Evolutionary conservation across 108 stramenopile species (phyloP).

Genomic region (Nannochloropsis gaditana): DNA sequence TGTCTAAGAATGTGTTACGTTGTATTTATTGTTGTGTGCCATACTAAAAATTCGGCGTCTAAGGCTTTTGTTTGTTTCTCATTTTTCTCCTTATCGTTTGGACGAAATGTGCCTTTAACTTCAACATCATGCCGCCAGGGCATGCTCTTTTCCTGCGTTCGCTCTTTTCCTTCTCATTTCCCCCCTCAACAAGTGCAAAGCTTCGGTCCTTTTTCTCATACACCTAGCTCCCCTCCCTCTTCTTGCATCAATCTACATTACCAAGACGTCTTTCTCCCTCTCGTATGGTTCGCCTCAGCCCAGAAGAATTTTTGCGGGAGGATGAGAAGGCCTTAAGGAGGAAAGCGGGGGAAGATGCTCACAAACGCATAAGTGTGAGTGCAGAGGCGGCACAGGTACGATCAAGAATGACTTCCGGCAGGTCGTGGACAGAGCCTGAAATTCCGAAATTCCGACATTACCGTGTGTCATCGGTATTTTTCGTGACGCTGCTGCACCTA

Average conservation of each 20-base stretch:
- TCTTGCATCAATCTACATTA: no score
- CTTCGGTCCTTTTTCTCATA: no score
- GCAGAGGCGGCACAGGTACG: background rate
- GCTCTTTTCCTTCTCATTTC: background rate
- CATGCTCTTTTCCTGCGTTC: background rate
- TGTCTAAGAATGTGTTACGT: no score
- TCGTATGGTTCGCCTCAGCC: background rate
- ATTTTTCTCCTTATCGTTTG: background rate
- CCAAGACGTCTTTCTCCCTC: background rate
- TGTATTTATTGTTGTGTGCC: no score
- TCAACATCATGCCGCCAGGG: background rate
- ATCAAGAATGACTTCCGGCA: background rate
- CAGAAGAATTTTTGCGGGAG: slow-evolving; percentile 9
- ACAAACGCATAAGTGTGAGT: slow-evolving; percentile 6
- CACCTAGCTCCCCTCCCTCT: no score
- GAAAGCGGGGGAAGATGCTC: background rate
- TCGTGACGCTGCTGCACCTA: no score
- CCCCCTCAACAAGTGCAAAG: background rate
- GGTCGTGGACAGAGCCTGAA: no score
- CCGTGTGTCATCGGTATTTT: no score
- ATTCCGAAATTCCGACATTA: no score
- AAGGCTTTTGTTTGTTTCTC: no score
- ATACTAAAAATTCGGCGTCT: no score
- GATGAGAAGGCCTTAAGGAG: slow-evolving; percentile 14
- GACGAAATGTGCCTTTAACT: background rate